Evolutionary conservation across 148 eudicot species (phyloP), one percentile per base, ranked within the genome.

Genomic region (Persicaria maculosa): DNA sequence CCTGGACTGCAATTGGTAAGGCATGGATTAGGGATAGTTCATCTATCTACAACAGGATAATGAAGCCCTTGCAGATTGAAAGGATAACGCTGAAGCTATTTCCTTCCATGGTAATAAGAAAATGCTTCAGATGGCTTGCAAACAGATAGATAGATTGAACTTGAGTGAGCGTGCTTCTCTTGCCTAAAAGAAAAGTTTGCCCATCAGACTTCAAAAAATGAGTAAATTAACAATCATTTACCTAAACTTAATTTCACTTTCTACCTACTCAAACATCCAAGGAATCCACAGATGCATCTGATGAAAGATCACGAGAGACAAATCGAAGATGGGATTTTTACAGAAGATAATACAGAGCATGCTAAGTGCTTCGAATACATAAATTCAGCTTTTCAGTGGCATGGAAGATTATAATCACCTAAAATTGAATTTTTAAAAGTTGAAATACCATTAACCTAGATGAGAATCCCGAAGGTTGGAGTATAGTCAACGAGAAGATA

Each of bases 201-300:
- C 54, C 76, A 81, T 80, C 67, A 80, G 36, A 55, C 71, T 25
- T 50, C 43, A 9, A 20, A 44, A 53, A 25, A 16, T 47, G 68
- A 47, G 65, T 54, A 70, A 52, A 64, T 20, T 68, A 74, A 8
- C 36, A 55, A 76, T 73, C 22, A 72, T 8, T 55, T 20, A 25
- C 45, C 62, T 40, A 44, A 59, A 47, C 73, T 70, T 36, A 55
- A 70, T 14, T 44, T 53, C 57, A 59, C 44, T 44, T 54, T 75
- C 76, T 61, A 95, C 98, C 97, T 92, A 93, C 82, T 85, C 80
- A 75, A 75, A 84, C 76, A 92, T 81, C 98, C 97, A 92, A 67
- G 86, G 86, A 68, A 87, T 83, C 98, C 98, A 90, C 19, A 78
- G 69, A 64, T 55, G 76, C 79, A 95, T 79, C 76, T 78, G 79